Evolutionary conservation across 2,329 filamentous ascomycete species (phyloP), one percentile per base, ranked within the genome.

Genomic region (Ophiostoma ips): DNA sequence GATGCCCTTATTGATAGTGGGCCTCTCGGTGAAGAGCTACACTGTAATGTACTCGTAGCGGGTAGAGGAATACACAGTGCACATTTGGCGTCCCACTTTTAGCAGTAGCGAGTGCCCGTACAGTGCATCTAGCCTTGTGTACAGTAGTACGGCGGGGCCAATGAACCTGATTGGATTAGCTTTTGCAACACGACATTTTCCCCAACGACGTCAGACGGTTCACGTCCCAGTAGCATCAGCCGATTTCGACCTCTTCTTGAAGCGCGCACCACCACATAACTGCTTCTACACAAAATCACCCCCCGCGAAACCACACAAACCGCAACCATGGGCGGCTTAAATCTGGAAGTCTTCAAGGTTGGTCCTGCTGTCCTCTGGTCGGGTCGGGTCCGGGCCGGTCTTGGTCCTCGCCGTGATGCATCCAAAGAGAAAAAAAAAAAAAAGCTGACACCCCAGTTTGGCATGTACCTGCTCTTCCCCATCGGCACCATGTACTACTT

Each of bases 401-500:
- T n/a, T n/a, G n/a, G 3, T 19, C 37, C 9, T 15, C 30, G 7
- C 10, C 15, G 10, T 3, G 33, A 6, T 38, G 3, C 12, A 9
- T 16, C 28, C 24, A 28, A 28, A 28, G 24, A 28, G 24, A 4
- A 4, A 28, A 28, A 28, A 8, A 28, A 8, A 28, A 4, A 4
- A 28, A 18, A 10, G 6, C 36, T 36, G n/a, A 41, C 49, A 19
- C 15, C n/a, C 2, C 55, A 95, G 90, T 98, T 98, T 67, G 89
- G 90, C 71, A 86, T 94, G 77, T 98, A 98, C 72, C 83, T 98
- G 71, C 83, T 95, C 76, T 98, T 98, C 69, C 92, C 92, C 16
- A 96, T 98, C 61, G 88, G 87, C 60, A 89, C 92, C 73, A 98
- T 98, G 92, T 96, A 94, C 75, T 98, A 98, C 73, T 98, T 96